These are phyloP conservation scores for Rubia yunnanensis DNA, from an alignment of 257 asterid genomes.

Conservation along the genomic window DNA sequence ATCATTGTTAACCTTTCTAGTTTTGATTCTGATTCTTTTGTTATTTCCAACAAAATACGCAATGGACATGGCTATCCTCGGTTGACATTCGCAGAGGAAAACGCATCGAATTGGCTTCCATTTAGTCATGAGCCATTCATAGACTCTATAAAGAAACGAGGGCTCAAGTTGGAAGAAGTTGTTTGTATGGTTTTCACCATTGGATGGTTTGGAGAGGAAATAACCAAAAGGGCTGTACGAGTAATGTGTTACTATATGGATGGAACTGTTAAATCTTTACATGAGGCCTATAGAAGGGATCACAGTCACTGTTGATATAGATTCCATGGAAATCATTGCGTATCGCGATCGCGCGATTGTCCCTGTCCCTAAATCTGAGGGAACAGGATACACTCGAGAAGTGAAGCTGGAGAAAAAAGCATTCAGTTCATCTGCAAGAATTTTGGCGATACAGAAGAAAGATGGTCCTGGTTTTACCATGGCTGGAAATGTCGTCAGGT, in stretches of 20 bases:
- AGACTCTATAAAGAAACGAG: constrained; percentile 40
- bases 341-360: constrained; percentile 35
- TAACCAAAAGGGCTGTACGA: constrained; percentile 30
- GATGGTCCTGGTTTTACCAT: constrained; percentile 30
- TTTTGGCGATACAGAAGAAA: background rate
- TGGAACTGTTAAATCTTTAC: constrained; percentile 51
- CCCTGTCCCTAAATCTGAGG: constrained; percentile 54
- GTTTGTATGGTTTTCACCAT: constrained; percentile 30
- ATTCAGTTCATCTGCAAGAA: background rate
- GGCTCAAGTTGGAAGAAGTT: constrained; percentile 44
- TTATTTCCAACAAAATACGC: constrained; percentile 24
- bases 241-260: constrained; percentile 52
- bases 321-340: constrained; percentile 35
- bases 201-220: constrained; percentile 65
- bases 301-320: constrained; percentile 51
- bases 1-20: constrained; percentile 29
- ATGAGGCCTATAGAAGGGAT: constrained; percentile 79
- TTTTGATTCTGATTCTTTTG: background rate
- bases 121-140: constrained; percentile 30
- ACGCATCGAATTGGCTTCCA: constrained; percentile 33
- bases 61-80: constrained; percentile 53
- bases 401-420: background rate
- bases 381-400: constrained; percentile 39
- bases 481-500: constrained; percentile 29
- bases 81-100: constrained; percentile 30